These are phyloP conservation scores for Trametes cinnabarina DNA, from an alignment of 768 basidiomycete genomes.

Conservation along the genomic window DNA sequence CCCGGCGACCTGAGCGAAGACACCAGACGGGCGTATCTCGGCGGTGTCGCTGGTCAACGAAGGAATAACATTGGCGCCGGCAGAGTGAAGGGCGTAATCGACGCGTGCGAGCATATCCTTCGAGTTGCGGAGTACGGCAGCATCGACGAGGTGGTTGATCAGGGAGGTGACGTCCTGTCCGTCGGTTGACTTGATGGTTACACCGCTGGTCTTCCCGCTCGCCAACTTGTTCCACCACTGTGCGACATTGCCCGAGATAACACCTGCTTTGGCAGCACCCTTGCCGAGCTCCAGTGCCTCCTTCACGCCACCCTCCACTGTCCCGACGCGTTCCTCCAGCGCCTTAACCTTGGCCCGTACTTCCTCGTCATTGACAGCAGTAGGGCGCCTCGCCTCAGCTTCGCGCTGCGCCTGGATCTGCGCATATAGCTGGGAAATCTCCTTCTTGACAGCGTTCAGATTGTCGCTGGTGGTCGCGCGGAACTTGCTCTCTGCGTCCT, in stretches of 20 bases:
- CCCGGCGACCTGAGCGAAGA: constrained; percentile 49
- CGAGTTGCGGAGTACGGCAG: constrained; percentile 62
- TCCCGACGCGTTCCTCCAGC: constrained; percentile 62
- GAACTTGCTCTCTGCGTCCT: constrained; percentile 53
- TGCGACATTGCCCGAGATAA: constrained; percentile 36
- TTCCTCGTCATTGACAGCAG: constrained; percentile 48
- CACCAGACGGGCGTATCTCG: constrained; percentile 54
- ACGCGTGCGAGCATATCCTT: constrained; percentile 80
- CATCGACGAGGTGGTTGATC: constrained; percentile 73
- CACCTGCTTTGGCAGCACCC: constrained; percentile 38
- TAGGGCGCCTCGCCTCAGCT: constrained; percentile 21
- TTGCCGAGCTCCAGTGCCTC: constrained; percentile 72
- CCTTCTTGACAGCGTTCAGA: constrained; percentile 50
- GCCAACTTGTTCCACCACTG: constrained; percentile 74
- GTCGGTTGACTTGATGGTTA: constrained; percentile 66
- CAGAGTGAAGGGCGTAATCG: constrained; percentile 84
- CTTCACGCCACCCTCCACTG: constrained; percentile 61
- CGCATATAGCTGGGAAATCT: constrained; percentile 52
- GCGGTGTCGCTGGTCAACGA: constrained; percentile 79
- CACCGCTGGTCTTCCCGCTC: constrained; percentile 32
- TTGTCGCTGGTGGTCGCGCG: constrained; percentile 40
- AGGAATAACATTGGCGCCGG: constrained; percentile 79
- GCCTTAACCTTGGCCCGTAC: constrained; percentile 50
- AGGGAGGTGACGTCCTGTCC: constrained; percentile 72
- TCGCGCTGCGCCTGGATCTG: constrained; percentile 34